Evolutionary conservation across 169 alveolate species (phyloP).

Genomic region (Cryptosporidium viatorum): DNA sequence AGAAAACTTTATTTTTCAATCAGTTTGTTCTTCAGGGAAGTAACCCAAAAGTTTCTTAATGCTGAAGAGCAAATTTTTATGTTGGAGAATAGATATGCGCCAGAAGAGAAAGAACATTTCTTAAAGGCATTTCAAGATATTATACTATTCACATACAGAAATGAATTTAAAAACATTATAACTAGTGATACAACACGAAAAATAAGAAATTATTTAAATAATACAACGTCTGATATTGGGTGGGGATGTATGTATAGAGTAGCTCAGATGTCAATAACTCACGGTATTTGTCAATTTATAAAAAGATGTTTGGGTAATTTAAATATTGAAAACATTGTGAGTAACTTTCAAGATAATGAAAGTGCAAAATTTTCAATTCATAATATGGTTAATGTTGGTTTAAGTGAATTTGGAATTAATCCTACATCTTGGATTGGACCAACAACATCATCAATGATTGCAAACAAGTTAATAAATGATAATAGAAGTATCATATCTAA

Average conservation of each 20-base stretch:
- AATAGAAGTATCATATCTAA: not conserved
- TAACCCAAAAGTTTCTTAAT: not conserved
- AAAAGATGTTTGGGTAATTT: not conserved
- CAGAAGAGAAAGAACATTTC: conserved; percentile 4
- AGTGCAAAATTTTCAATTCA: conserved; percentile 47
- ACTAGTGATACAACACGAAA: not conserved
- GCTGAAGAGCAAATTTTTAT: conserved; percentile 16
- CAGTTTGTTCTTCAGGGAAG: not conserved
- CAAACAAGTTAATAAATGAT: conserved; percentile 30
- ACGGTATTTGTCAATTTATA: conserved; percentile 16
- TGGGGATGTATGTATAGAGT: conserved; percentile 75
- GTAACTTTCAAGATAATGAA: conserved; percentile 36
- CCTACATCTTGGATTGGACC: conserved; percentile 70
- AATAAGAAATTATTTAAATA: not conserved
- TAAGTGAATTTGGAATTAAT: conserved; percentile 12
- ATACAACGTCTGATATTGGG: conserved; percentile 36
- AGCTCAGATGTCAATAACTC: conserved; percentile 26
- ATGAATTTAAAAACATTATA: conserved; percentile 16
- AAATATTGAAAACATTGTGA: not conserved
- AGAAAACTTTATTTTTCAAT: conserved; percentile 18
- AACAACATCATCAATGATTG: conserved; percentile 61
- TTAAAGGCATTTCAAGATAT: conserved; percentile 11
- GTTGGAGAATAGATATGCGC: not conserved
- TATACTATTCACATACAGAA: conserved; percentile 56
- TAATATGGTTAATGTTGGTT: conserved; percentile 25